Percentiles rank a stretch among this genome's conserved stretches.
These are phyloP conservation scores for Orbilia blumenaviensis DNA, from an alignment of 2,329 filamentous ascomycete species.

Conservation along the genomic window DNA sequence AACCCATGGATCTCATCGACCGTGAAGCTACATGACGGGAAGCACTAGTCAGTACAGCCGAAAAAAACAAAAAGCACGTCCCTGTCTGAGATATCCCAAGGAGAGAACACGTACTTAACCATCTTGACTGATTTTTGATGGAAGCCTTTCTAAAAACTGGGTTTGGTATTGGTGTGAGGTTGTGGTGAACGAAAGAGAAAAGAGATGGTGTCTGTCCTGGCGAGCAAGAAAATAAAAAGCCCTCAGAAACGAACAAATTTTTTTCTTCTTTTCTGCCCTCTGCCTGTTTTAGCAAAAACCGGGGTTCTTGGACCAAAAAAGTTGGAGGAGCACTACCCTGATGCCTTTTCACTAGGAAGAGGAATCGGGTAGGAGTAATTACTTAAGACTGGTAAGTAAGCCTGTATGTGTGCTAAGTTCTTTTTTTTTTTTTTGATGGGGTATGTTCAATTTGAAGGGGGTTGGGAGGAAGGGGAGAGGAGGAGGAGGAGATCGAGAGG, in stretches of 20 bases:
- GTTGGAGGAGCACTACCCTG: conserved; percentile 41
- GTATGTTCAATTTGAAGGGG: conserved; percentile 11
- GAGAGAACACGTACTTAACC: conserved; percentile 86
- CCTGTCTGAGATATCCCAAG: not conserved
- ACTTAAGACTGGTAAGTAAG: conserved; percentile 15
- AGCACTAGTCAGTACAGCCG: conserved; percentile 22
- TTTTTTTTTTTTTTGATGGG: not conserved
- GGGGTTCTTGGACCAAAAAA: conserved; percentile 23
- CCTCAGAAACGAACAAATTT: conserved; percentile 32
- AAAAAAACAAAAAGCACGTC: not conserved
- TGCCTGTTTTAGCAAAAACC: conserved; percentile 34
- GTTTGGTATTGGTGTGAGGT: conserved; percentile 28
- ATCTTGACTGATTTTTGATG: conserved; percentile 85
- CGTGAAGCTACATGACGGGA: conserved; percentile 78
- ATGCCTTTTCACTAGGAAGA: conserved; percentile 47
- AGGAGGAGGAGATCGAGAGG: conserved; percentile 13
- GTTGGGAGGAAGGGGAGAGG: conserved; percentile 13
- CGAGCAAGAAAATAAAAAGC: conserved; percentile 32
- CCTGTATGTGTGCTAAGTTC: not conserved
- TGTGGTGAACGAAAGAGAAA: conserved; percentile 55
- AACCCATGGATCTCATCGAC: conserved; percentile 86
- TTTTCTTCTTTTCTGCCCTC: conserved; percentile 44
- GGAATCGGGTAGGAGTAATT: conserved; percentile 44
- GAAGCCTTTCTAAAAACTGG: conserved; percentile 53
- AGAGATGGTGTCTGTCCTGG: conserved; percentile 16